Base-by-base conservation (phyloP, 805 yeast genomes). In the Hanseniaspora hatyaiensis region DNA sequence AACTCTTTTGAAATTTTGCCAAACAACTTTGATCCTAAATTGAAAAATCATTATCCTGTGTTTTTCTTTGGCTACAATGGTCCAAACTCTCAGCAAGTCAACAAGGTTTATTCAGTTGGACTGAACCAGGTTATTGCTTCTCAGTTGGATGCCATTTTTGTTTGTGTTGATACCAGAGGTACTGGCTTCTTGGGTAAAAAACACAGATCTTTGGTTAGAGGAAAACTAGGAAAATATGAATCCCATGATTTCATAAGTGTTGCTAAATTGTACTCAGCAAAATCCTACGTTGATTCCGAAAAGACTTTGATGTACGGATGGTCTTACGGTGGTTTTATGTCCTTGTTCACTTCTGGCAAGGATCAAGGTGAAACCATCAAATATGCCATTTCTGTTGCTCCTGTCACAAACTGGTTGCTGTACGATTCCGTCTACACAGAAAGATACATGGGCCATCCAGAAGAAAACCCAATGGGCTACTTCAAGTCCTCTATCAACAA, bases 321-420 rank as follows among this genome's bases (percentile, higher is more conserved):
- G 98, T 83, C 95, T 19, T 92, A 89, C 60, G 98, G 98, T 40
- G 98, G 97, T 0, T 92, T 77, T 60, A 73, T 86, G 71, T 87
- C 98, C 0, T 71, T 92, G 55, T 92, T 88, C 64, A 82, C 94
- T 0, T 66, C 92, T 40, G 97, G 92, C 63, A 70, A 71, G 19
- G 97, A 92, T 63, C 71, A 69, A 2, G 85, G 86, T 15, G 66
- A 75, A 31, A 75, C 78, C 13, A 88, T 92, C 71, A 75, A 75
- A 50, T 92, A 78, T 61, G 97, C 97, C 8, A 78, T 87, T 73
- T 80, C 97, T 0, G 97, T 92, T 20, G 98, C 98, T 0, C 98
- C 98, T 1, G 98, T 92, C 2, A 92, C 97, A 0, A 82, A 87
- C 61, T 92, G 96, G 96, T 65, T 76, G 47, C 72, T 83, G 47